Base-by-base conservation (phyloP, 2,329 filamentous ascomycete species). In the Colletotrichum viniferum region DNA sequence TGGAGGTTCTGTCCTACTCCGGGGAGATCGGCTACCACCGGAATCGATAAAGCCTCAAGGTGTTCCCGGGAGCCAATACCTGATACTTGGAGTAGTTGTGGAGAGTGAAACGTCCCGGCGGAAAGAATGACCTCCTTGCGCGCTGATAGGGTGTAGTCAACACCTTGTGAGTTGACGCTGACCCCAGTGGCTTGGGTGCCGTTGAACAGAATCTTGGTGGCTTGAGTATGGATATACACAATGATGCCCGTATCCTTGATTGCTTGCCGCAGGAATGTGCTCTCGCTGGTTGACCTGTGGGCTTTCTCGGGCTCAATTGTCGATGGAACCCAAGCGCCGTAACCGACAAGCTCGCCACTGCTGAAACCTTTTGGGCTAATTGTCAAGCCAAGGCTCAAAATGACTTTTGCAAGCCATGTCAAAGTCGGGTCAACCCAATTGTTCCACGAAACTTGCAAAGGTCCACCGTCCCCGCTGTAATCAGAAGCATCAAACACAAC, bases 1-100 rank as follows among this genome's bases (percentile, higher is more conserved):
- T 98, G 92, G 18, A 99, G 86, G 82, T 96, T 93, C 78, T 96
- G 88, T 28, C 95, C 92, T 83, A 99, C 99, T 7, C 94, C 94
- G 5, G 92, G 90, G 0, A 90, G 82, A 77, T 92, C 86, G 4
- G 83, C 82, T 55, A 91, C 74, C 16, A 91, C 85, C 1, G 85
- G 82, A 73, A 87, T 86, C 5, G 78, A 79, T 26, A 83, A 81
- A 43, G 81, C 80, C 9, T 83, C 76, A 0, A 90, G 81, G 38
- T 87, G 83, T 1, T 71, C 77, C 1, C 79, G 79, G 0, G 88
- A 87, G 0, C 89, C 89, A 24, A 86, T 82, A 7, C 90, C 90
- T 4, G 90, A 91, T 74, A 90, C 86, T 71, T 91, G 84, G 82
- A 92, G 87, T 52, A 92, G 86, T 48, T 94, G 92, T 32, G 95